Conservation (phyloP, 495 filamentous ascomycete species). For the Copromyces sp. region DNA sequence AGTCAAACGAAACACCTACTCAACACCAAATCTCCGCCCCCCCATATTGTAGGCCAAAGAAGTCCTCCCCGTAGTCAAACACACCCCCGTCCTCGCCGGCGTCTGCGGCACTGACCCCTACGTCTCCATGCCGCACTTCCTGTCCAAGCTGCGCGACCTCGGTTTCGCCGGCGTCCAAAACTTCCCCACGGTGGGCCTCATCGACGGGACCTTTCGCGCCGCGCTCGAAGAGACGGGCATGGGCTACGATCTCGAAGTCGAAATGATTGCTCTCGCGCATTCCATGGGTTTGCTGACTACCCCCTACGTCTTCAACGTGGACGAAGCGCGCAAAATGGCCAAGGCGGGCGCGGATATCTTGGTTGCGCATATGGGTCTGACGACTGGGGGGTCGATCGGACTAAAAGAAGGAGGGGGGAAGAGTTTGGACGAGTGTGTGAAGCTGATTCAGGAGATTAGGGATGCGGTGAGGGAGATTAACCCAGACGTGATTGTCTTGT, state of each 20-base stretch:
- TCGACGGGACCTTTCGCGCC: constrained; percentile 54
- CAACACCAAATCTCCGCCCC: background rate
- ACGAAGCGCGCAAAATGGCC: constrained; percentile 50
- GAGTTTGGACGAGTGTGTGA: constrained; percentile 51
- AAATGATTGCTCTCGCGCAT: constrained; percentile 48
- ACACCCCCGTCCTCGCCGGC: constrained; percentile 54
- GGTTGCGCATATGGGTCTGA: constrained; percentile 61
- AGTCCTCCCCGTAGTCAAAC: constrained; percentile 48
- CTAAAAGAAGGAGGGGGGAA: constrained; percentile 31
- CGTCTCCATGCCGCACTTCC: constrained; percentile 46
- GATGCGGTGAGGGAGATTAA: constrained; percentile 47
- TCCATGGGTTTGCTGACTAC: constrained; percentile 52
- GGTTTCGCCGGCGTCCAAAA: constrained; percentile 63
- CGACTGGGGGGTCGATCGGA: constrained; percentile 54
- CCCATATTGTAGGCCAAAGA: constrained; percentile 34
- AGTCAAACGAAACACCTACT: too few relatives aligned
- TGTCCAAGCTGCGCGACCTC: constrained; percentile 44
- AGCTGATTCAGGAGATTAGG: constrained; percentile 49
- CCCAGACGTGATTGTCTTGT: constrained; percentile 52
- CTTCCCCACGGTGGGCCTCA: constrained; percentile 61
- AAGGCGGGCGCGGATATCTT: constrained; percentile 55
- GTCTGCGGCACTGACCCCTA: constrained; percentile 61
- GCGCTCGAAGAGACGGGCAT: constrained; percentile 65
- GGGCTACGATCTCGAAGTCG: constrained; percentile 53
- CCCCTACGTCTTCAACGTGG: constrained; percentile 56